These are phyloP conservation scores for Neopestalotiopsis sp. DNA, from an alignment of 2,329 filamentous ascomycete species.

Conservation along the genomic window DNA sequence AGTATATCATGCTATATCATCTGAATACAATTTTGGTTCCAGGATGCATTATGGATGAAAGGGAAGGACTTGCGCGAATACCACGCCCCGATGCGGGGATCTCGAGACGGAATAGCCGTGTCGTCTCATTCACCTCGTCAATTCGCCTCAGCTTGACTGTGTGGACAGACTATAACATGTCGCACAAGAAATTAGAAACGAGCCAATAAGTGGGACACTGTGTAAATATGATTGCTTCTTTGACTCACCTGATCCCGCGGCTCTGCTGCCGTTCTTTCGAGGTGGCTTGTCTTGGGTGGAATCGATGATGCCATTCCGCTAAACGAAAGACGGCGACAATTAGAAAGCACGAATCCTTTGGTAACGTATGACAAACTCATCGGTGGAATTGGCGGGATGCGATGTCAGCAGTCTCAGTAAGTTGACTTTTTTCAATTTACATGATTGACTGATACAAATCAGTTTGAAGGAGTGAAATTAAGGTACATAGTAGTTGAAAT, in stretches of 20 bases:
- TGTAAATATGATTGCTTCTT: conserved; percentile 16
- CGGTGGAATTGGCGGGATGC: background rate
- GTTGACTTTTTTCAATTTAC: too few relatives aligned
- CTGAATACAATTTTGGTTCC: background rate
- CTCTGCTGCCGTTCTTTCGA: conserved; percentile 76
- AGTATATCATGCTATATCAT: background rate
- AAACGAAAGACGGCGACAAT: background rate
- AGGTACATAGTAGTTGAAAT: too few relatives aligned
- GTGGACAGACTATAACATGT: conserved; percentile 55
- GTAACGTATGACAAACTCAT: background rate
- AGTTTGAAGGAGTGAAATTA: too few relatives aligned
- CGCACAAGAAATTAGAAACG: too few relatives aligned
- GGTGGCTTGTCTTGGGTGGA: conserved; percentile 53
- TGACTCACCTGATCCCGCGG: conserved; percentile 64
- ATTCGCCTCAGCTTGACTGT: conserved; percentile 66
- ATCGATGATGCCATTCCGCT: conserved; percentile 28
- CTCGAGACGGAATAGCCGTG: conserved; percentile 71
- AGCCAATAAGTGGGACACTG: background rate
- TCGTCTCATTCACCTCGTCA: conserved; percentile 66
- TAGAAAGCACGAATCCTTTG: background rate
- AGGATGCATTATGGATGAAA: background rate
- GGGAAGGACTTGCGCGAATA: conserved; percentile 50
- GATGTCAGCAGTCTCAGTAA: too few relatives aligned
- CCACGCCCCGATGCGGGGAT: conserved; percentile 52
- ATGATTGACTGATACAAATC: too few relatives aligned